A percentile compares a stretch with the other conserved stretches of the same genome.
Evolutionary conservation across 768 basidiomycete genomes (phyloP).

Genomic region (Hericium coralloides): DNA sequence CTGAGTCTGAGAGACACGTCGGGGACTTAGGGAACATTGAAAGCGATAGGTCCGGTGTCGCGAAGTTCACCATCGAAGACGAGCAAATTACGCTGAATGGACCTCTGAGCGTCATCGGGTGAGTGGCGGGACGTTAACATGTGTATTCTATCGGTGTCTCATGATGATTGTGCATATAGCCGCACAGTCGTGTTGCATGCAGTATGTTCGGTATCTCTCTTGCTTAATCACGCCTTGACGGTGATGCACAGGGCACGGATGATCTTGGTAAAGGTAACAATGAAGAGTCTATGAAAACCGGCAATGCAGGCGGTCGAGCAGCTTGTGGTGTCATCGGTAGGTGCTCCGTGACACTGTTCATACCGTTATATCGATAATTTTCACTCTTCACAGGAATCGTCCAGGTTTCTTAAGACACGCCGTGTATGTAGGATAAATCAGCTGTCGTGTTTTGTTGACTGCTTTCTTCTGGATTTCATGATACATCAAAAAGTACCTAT

Average conservation of each 20-base stretch:
- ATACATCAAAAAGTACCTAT: too few relatives aligned
- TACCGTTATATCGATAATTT: too few relatives aligned
- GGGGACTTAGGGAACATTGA: constrained; percentile 73
- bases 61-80: constrained; percentile 52
- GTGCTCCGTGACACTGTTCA: too few relatives aligned
- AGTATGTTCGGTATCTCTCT: constrained; percentile 25
- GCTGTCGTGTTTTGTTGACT: too few relatives aligned
- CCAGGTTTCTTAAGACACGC: too few relatives aligned
- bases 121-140: constrained; percentile 11
- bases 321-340: constrained; percentile 71
- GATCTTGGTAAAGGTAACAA: constrained; percentile 68
- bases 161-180: constrained; percentile 20
- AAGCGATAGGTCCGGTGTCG: constrained; percentile 48
- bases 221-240: background rate
- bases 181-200: constrained; percentile 72
- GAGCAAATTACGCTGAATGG: constrained; percentile 58
- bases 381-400: too few relatives aligned
- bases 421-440: too few relatives aligned
- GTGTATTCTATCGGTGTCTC: background rate
- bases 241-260: constrained; percentile 48
- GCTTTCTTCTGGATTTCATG: too few relatives aligned
- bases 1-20: constrained; percentile 50
- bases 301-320: constrained; percentile 67
- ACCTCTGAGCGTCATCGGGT: constrained; percentile 63
- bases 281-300: constrained; percentile 66